Evolutionary conservation across 1,284 basidiomycete genomes (phyloP), one percentile per base, ranked within the genome.

Genomic region (Ceratobasidium sp.): DNA sequence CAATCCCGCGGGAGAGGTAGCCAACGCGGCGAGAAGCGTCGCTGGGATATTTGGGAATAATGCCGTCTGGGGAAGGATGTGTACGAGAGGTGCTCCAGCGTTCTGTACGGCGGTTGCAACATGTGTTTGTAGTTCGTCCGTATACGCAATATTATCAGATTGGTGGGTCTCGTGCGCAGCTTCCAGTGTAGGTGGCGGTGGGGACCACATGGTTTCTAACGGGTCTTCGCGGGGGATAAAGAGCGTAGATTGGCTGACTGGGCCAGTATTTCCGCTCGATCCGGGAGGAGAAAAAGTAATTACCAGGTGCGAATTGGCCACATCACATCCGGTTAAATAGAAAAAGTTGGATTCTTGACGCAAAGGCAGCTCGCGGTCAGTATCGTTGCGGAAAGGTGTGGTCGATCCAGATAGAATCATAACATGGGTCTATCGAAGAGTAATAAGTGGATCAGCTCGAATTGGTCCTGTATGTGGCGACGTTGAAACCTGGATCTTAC

Each of bases 311-410:
- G 91, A 88, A 0, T 77, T 78, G 20, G 92, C 90, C 0, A 93
- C 83, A 52, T 83, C 80, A 79, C 90, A 93, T 70, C 92, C 93
- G 0, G 92, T 86, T 4, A 96, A 82, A 77, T 94, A 96, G 80
- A 86, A 90, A 78, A 96, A 96, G 79, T 96, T 96, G 74, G 89
- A 90, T 80, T 95, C 93, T 80, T 87, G 78, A 73, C 87, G 87
- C 77, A 93, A 94, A 0, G 83, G 78, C 54, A 93, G 80, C 79
- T 95, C 93, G 58, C 93, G 85, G 77, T 97, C 94, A 2, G 94
- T 96, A 76, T 96, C 93, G 77, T 95, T 88, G 69, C 93, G 82
- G 76, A 83, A 93, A 0, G 84, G 80, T 4, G 85, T 87, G 3
- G 77, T 78, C 42, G 77, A 76, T 15, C 79, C 80, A 70, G 80